A percentile compares a stretch with the other conserved stretches of the same genome.
These are phyloP conservation scores for Kickxella alabastrina DNA, from an alignment of 192 early-diverging fungal genomes.

Conservation along the genomic window DNA sequence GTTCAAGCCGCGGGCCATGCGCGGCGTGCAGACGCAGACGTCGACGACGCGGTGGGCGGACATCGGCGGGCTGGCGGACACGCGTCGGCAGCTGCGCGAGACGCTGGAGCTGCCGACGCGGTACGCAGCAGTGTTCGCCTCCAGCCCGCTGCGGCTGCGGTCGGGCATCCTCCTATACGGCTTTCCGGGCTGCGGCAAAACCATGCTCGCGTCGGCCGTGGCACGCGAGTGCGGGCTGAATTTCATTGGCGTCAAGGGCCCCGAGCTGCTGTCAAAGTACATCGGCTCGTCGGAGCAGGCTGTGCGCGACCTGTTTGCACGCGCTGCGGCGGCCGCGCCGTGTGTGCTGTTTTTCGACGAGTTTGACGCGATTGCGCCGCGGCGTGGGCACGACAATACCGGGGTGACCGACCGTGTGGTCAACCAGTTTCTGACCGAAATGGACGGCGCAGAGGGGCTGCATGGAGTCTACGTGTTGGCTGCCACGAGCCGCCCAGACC, in stretches of 20 bases:
- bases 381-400: conserved; percentile 96
- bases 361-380: conserved; percentile 95
- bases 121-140: conserved; percentile 87
- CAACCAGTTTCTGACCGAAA: conserved; percentile 96
- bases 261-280: conserved; percentile 97
- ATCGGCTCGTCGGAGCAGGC: conserved; percentile 96
- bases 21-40: conserved; percentile 72
- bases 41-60: conserved; percentile 79
- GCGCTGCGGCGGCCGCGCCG: conserved; percentile 88
- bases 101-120: conserved; percentile 94
- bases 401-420: conserved; percentile 98
- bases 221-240: conserved; percentile 96
- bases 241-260: conserved; percentile 96
- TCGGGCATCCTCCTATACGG: conserved; percentile 94
- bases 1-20: conserved; percentile 75
- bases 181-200: conserved; percentile 98
- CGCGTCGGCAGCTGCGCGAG: conserved; percentile 76
- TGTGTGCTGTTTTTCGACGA: conserved; percentile 99
- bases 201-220: conserved; percentile 89
- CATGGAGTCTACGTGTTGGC: conserved; percentile 96
- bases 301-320: conserved; percentile 90
- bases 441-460: conserved; percentile 97
- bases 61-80: conserved; percentile 84
- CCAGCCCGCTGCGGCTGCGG: conserved; percentile 80
- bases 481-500: conserved; percentile 80